These are phyloP conservation scores for Ceratocystiopsis minuta DNA, from an alignment of 2,329 filamentous ascomycete genomes.

Conservation along the genomic window DNA sequence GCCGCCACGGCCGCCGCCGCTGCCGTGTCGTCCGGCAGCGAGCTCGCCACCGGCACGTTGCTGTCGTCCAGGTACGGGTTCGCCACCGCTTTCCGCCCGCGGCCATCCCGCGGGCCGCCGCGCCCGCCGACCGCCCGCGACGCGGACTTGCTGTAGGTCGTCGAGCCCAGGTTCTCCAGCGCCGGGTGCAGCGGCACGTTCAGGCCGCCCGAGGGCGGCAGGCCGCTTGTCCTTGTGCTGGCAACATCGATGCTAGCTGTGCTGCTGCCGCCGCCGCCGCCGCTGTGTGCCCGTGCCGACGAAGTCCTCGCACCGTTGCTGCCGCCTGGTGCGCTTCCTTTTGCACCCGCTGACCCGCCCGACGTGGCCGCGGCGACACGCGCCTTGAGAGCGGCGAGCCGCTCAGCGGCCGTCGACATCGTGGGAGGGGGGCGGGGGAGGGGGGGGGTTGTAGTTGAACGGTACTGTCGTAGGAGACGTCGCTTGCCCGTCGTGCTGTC, in stretches of 20 bases:
- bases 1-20: slow-evolving; percentile 44
- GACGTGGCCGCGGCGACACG: slow-evolving; percentile 57
- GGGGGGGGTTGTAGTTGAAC: no score
- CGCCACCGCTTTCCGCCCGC: slow-evolving; percentile 1
- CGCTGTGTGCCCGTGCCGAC: not conserved
- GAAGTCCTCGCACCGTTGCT: not conserved
- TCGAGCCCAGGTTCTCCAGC: slow-evolving; percentile 38
- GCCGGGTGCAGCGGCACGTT: slow-evolving; percentile 65
- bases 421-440: not conserved
- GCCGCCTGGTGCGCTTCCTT: not conserved
- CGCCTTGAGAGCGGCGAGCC: slow-evolving; percentile 61
- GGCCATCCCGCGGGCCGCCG: slow-evolving; percentile 4
- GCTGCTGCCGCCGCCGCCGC: slow-evolving; percentile 28
- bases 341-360: slow-evolving; percentile 20
- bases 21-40: slow-evolving; percentile 40
- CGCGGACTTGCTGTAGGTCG: slow-evolving; percentile 23
- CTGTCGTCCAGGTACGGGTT: slow-evolving; percentile 76
- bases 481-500: not conserved
- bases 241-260: slow-evolving; percentile 1
- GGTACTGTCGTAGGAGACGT: not conserved
- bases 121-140: slow-evolving; percentile 3
- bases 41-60: slow-evolving; percentile 29
- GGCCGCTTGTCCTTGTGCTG: slow-evolving; percentile 4
- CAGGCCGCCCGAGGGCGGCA: slow-evolving; percentile 35
- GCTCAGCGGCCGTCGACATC: slow-evolving; percentile 30